phyloP scores from a whole-genome alignment of 257 asterid genomes.

The Forsythia viridissima region DNA sequence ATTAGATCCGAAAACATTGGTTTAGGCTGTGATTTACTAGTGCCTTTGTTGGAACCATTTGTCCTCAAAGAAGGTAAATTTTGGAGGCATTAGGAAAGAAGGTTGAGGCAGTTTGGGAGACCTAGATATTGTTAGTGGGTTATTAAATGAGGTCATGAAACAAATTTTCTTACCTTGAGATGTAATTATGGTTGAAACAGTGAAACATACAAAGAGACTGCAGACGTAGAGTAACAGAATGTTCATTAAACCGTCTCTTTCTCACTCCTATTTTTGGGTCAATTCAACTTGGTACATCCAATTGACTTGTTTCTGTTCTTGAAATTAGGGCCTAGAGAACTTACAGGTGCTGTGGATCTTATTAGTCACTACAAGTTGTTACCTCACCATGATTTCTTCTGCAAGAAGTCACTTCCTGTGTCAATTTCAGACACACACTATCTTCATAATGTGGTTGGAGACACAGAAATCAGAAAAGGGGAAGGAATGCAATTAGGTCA shows the following conservation, averaged over 20 bases:
- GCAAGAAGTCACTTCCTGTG: slow-evolving; percentile 86
- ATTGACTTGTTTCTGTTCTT: slow-evolving; percentile 30
- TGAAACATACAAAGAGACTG: background rate
- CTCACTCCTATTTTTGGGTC: background rate
- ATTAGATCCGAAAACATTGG: background rate
- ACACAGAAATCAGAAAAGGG: slow-evolving; percentile 90
- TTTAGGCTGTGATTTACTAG: background rate
- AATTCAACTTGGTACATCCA: slow-evolving; percentile 17
- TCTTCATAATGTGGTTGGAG: slow-evolving; percentile 95
- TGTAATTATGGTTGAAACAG: background rate
- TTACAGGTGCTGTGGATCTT: slow-evolving; percentile 95
- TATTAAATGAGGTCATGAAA: too few relatives aligned
- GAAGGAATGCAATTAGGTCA: slow-evolving; percentile 93
- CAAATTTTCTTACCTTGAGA: background rate
- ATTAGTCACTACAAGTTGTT: slow-evolving; percentile 78
- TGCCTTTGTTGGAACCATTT: slow-evolving; percentile 10
- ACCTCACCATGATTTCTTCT: slow-evolving; percentile 89
- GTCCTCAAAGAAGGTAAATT: background rate
- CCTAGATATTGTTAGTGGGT: background rate
- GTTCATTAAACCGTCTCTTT: background rate
- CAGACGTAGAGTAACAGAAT: background rate
- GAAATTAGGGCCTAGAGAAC: slow-evolving; percentile 85
- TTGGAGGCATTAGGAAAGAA: slow-evolving; percentile 4
- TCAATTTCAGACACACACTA: slow-evolving; percentile 88
- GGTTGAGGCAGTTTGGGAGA: background rate